These are phyloP conservation scores for Talaromyces ruber DNA, from an alignment of 495 filamentous ascomycete genomes.

Conservation along the genomic window DNA sequence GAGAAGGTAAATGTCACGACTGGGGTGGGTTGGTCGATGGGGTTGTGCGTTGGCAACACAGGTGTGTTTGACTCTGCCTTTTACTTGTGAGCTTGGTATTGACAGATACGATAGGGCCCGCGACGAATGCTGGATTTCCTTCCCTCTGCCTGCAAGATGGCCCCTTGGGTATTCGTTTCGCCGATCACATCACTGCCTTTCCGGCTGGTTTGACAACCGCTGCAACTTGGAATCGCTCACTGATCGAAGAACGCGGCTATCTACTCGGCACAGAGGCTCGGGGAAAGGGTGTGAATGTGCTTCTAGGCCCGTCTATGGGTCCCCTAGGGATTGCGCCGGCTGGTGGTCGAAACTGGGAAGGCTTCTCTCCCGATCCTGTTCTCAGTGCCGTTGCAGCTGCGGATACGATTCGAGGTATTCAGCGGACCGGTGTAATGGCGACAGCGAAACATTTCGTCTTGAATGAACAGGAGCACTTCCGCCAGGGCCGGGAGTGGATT, in stretches of 20 bases:
- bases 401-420: conserved; percentile 67
- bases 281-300: conserved; percentile 62
- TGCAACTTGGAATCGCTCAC: conserved; percentile 75
- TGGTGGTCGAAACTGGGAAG: conserved; percentile 90
- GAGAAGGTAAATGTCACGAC: conserved; percentile 97
- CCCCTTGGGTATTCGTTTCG: conserved; percentile 70
- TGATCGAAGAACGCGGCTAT: conserved; percentile 64
- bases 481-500: conserved; percentile 67
- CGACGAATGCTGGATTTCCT: conserved; percentile 65
- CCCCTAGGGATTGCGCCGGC: conserved; percentile 73
- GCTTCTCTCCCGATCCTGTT: conserved; percentile 72
- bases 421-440: conserved; percentile 72
- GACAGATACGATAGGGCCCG: conserved; percentile 39
- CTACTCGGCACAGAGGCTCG: conserved; percentile 64
- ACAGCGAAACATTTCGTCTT: conserved; percentile 74
- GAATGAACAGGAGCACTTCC: conserved; percentile 87
- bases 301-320: conserved; percentile 71
- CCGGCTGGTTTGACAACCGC: conserved; percentile 81
- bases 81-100: not conserved
- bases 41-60: conserved; percentile 85
- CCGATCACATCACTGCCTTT: conserved; percentile 68
- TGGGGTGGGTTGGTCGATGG: conserved; percentile 86
- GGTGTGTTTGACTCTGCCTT: conserved; percentile 15
- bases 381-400: conserved; percentile 59
- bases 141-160: conserved; percentile 87